A percentile compares a stretch with the other conserved stretches of the same genome.
Conservation (phyloP, 257 asterid species). For the Salvia splendens region DNA sequence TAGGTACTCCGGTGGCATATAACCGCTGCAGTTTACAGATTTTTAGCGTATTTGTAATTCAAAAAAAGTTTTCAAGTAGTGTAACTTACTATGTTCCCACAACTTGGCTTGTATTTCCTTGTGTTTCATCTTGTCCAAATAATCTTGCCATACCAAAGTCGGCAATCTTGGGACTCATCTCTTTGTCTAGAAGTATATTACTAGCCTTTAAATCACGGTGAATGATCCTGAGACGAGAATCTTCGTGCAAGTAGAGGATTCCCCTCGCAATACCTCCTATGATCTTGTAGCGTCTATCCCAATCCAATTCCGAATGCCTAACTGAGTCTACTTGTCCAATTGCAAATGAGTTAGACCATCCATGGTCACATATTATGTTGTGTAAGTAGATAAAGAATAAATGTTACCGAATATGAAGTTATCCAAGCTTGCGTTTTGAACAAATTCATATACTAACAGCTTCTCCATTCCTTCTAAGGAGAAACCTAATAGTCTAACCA, state of each 20-base stretch:
- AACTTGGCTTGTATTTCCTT: slow-evolving; percentile 38
- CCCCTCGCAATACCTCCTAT: slow-evolving; percentile 47
- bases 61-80: neutral
- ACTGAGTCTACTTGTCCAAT: slow-evolving; percentile 10
- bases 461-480: slow-evolving; percentile 33
- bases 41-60: neutral
- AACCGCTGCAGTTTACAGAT: slow-evolving; percentile 41
- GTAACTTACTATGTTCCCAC: slow-evolving; percentile 58
- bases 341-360: neutral
- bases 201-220: slow-evolving; percentile 53
- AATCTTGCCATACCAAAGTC: slow-evolving; percentile 63
- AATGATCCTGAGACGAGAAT: slow-evolving; percentile 46
- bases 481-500: slow-evolving; percentile 45
- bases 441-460: slow-evolving; percentile 38
- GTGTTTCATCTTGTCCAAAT: slow-evolving; percentile 43
- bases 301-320: slow-evolving; percentile 32
- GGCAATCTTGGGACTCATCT: slow-evolving; percentile 52
- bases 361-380: too few relatives aligned
- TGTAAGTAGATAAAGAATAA: neutral
- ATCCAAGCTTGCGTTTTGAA: slow-evolving; percentile 42
- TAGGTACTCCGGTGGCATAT: slow-evolving; percentile 56
- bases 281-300: slow-evolving; percentile 50
- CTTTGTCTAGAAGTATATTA: slow-evolving; percentile 46
- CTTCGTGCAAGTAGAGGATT: slow-evolving; percentile 51
- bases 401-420: slow-evolving; percentile 39